These are phyloP conservation scores for Smithsoniella earleae DNA, from an alignment of 163 green algal genomes.

Conservation along the genomic window DNA sequence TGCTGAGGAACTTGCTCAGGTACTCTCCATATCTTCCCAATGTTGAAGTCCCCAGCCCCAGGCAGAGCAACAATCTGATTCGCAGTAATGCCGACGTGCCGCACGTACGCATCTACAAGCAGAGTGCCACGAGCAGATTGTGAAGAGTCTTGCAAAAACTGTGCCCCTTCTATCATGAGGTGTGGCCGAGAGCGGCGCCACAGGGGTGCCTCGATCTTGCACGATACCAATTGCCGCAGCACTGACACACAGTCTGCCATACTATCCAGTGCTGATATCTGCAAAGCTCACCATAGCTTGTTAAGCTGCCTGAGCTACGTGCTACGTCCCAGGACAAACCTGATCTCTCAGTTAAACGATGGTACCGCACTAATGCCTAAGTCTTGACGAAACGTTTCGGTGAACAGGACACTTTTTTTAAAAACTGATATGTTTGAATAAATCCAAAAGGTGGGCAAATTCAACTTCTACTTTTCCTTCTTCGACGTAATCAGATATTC, in stretches of 20 bases:
- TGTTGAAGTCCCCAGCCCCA: slow-evolving; percentile 67
- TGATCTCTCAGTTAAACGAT: too few species aligned
- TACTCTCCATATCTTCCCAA: slow-evolving; percentile 43
- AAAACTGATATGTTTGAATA: too few species aligned
- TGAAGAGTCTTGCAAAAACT: slow-evolving; percentile 34
- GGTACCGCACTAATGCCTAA: too few species aligned
- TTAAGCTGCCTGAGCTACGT: too few species aligned
- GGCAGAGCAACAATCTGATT: slow-evolving; percentile 70
- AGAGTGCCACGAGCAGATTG: slow-evolving; percentile 39
- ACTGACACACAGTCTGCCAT: slow-evolving; percentile 50
- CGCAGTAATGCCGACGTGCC: slow-evolving; percentile 53
- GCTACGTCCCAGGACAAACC: too few species aligned
- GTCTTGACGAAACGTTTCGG: too few species aligned
- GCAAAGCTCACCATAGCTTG: too few species aligned
- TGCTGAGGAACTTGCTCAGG: neutral
- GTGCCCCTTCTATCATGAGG: slow-evolving; percentile 55
- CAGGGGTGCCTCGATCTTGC: slow-evolving; percentile 39
- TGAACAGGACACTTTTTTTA: too few species aligned
- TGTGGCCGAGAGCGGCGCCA: slow-evolving; percentile 64
- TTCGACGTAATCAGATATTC: too few species aligned
- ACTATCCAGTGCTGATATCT: slow-evolving; percentile 50
- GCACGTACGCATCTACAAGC: slow-evolving; percentile 60
- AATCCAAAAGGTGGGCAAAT: too few species aligned
- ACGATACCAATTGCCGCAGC: slow-evolving; percentile 48
- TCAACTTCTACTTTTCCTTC: too few species aligned